Conservation (phyloP, 306 rosid species). For the Datisca glomerata region DNA sequence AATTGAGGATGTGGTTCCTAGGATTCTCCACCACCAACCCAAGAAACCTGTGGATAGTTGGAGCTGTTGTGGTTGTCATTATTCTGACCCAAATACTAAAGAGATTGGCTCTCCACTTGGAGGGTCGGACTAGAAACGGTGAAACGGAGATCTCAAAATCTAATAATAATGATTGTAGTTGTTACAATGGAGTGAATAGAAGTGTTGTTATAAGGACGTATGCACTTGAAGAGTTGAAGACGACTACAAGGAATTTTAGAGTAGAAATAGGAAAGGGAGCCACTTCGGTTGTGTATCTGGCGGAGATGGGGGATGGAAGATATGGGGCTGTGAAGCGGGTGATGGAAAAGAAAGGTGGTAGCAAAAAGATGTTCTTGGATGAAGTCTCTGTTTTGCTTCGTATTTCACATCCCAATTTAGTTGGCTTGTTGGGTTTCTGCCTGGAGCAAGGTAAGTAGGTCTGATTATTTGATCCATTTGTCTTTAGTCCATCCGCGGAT, state of each 20-base stretch:
- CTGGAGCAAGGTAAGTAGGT: constrained; percentile 5
- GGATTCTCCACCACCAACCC: constrained; percentile 5
- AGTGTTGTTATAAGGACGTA: constrained; percentile 1
- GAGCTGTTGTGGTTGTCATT: constrained; percentile 1
- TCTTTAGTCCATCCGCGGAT: no score
- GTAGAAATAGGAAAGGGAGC: constrained; percentile 10
- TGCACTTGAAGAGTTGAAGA: constrained; percentile 7
- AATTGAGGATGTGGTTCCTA: constrained; percentile 9
- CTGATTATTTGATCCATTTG: not conserved
- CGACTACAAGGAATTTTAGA: constrained; percentile 6
- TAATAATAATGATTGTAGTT: no score
- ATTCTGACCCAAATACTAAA: not conserved
- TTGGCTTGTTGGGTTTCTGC: constrained; percentile 11
- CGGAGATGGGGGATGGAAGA: constrained; percentile 11
- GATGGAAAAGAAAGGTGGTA: constrained; percentile 8
- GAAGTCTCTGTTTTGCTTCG: constrained; percentile 13
- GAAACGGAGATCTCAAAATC: not conserved
- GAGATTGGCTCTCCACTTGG: not conserved
- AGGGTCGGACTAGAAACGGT: not conserved
- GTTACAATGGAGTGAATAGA: not conserved
- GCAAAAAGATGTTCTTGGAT: constrained; percentile 12
- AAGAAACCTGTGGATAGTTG: constrained; percentile 3
- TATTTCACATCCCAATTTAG: constrained; percentile 15
- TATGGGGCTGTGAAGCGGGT: constrained; percentile 14
- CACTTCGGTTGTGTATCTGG: constrained; percentile 12